Evolutionary conservation across 176 grass and related monocot species (phyloP).

Genomic region (Oryza glaberrima): DNA sequence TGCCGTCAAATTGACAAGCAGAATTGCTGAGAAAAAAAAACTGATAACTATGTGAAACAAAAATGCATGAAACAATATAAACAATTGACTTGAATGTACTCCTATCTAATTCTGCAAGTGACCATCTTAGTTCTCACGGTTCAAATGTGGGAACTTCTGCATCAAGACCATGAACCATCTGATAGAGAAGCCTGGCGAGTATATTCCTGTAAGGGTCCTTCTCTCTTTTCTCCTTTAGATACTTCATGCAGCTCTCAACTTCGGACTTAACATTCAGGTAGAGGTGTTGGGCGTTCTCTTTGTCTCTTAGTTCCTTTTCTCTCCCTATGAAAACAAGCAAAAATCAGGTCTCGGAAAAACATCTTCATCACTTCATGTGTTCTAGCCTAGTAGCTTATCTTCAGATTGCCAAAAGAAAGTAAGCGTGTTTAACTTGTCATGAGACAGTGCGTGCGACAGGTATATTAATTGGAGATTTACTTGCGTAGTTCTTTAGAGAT

Average conservation of each 20-base stretch:
- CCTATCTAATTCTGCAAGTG: constrained; percentile 35
- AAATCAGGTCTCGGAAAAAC: neutral
- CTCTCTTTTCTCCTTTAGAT: constrained; percentile 88
- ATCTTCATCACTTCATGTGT: neutral
- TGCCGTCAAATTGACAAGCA: neutral
- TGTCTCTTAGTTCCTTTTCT: constrained; percentile 66
- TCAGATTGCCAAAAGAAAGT: neutral
- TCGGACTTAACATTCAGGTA: constrained; percentile 91
- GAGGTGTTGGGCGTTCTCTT: constrained; percentile 56
- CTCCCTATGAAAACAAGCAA: constrained; percentile 58
- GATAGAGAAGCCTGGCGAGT: constrained; percentile 77
- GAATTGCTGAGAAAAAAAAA: neutral
- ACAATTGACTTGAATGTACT: constrained; percentile 34
- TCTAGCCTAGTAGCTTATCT: neutral
- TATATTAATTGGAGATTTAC: neutral
- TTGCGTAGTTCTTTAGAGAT: neutral
- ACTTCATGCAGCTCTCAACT: constrained; percentile 64
- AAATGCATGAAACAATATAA: constrained; percentile 18
- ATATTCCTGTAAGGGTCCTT: constrained; percentile 84
- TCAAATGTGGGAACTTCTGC: constrained; percentile 89
- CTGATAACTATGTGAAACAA: neutral
- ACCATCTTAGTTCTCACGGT: constrained; percentile 63
- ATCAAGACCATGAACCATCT: constrained; percentile 54
- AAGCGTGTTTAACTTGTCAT: neutral
- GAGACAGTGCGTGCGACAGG: neutral